Evolutionary conservation across 139 green algal species (phyloP).

Genomic region (Prasinococcaceae sp.): DNA sequence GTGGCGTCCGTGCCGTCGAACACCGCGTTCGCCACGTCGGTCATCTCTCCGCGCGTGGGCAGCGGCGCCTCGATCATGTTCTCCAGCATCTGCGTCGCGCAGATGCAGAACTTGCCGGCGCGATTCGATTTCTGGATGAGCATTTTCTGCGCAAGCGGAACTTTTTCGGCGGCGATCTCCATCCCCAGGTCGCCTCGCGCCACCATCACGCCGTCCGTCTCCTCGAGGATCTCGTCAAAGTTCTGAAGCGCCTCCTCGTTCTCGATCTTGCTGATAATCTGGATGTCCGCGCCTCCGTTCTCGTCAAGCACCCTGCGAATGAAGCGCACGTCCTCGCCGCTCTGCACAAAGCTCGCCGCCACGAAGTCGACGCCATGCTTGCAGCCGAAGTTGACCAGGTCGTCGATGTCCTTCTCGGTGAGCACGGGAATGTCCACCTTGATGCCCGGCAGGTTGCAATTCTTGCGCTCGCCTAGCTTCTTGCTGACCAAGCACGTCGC

Average conservation of each 20-base stretch:
- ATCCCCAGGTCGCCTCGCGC: conserved; percentile 45
- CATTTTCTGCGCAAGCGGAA: conserved; percentile 46
- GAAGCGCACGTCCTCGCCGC: conserved; percentile 11
- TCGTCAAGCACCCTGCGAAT: conserved; percentile 11
- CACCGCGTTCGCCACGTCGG: conserved; percentile 91
- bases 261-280: conserved; percentile 50
- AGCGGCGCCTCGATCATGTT: conserved; percentile 46
- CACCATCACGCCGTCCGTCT: conserved; percentile 28
- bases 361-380: conserved; percentile 52
- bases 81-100: conserved; percentile 39
- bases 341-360: conserved; percentile 37
- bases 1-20: conserved; percentile 64
- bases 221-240: conserved; percentile 28
- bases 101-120: conserved; percentile 32
- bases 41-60: conserved; percentile 82
- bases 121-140: conserved; percentile 56
- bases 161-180: conserved; percentile 44
- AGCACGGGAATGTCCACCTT: conserved; percentile 19
- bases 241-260: conserved; percentile 30
- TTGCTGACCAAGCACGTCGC: conserved; percentile 59
- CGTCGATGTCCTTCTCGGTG: conserved; percentile 43
- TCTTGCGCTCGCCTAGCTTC: conserved; percentile 19
- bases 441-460: conserved; percentile 20
- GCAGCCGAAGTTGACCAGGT: conserved; percentile 43
- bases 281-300: conserved; percentile 19